A percentile compares a stretch with the other conserved stretches of the same genome.
These are phyloP conservation scores for Rhodotorula taiwanensis DNA, from an alignment of 768 basidiomycete genomes.

Conservation along the genomic window DNA sequence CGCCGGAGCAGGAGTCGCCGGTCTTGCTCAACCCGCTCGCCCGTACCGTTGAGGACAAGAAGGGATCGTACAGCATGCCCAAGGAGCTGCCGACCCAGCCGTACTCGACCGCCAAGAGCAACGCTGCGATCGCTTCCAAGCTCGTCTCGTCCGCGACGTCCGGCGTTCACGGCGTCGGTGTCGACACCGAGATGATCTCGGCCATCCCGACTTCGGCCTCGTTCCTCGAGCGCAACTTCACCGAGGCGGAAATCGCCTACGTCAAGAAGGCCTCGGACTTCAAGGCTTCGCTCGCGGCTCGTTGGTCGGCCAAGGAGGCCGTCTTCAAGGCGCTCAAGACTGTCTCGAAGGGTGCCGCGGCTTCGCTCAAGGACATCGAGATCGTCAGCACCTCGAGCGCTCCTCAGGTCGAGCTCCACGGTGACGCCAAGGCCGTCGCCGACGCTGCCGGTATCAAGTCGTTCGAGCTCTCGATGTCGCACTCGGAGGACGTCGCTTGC, in stretches of 20 bases:
- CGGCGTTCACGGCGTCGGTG: slow-evolving; percentile 42
- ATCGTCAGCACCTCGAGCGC: slow-evolving; percentile 70
- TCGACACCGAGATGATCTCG: slow-evolving; percentile 31
- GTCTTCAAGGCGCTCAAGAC: slow-evolving; percentile 92
- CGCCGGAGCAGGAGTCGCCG: slow-evolving; percentile 66
- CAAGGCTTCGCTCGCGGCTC: slow-evolving; percentile 83
- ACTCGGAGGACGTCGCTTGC: slow-evolving; percentile 46
- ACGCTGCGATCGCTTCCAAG: slow-evolving; percentile 17
- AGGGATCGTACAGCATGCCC: slow-evolving; percentile 79
- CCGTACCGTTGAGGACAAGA: slow-evolving; percentile 68
- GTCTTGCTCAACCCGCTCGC: slow-evolving; percentile 81
- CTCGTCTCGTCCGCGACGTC: slow-evolving; percentile 26
- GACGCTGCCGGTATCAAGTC: slow-evolving; percentile 62
- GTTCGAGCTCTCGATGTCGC: slow-evolving; percentile 78
- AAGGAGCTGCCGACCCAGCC: slow-evolving; percentile 51
- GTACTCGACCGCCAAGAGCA: slow-evolving; percentile 17
- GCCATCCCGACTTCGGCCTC: slow-evolving; percentile 56
- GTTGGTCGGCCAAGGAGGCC: slow-evolving; percentile 97
- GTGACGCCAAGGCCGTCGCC: slow-evolving; percentile 66
- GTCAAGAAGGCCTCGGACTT: slow-evolving; percentile 80
- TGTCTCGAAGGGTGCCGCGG: slow-evolving; percentile 81
- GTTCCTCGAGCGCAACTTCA: slow-evolving; percentile 89
- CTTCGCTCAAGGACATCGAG: slow-evolving; percentile 95
- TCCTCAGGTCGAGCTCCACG: slow-evolving; percentile 68
- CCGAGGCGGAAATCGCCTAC: slow-evolving; percentile 75